Base-by-base conservation (phyloP, 2,329 filamentous ascomycete species). In the Drechmeria coniospora region DNA sequence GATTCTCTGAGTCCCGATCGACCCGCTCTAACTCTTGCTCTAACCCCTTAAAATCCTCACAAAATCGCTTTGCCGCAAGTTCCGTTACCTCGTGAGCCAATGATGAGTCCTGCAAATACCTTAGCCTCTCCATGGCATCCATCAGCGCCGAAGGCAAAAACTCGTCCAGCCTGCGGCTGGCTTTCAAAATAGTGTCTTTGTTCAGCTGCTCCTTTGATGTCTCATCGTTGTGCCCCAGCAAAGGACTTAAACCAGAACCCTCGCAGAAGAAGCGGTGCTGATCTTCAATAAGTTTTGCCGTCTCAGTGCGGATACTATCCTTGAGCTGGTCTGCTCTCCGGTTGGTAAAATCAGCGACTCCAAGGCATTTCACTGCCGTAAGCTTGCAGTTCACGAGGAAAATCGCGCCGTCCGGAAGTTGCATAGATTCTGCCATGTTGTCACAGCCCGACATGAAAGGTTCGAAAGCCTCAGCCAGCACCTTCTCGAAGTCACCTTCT, bases 371-470 rank as follows among this genome's bases (percentile, higher is more conserved):
- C 27, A 61, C 62, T 0, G 75, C 69, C 3, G 67, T 61, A 8
- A 74, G 50, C 4, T 76, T 52, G 51, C 77, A 87, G 46, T 90
- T 90, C 34, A 82, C 63, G 6, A 68, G 59, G 44, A 87, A 86
- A 6, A 87, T 71, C 18, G 72, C 67, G 25, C 63, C 63, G 7
- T 66, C 63, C 0, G 76, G 75, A 1, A 64, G 47, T 4, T 61
- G 52, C 24, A 90, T 58, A 12, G 60, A 57, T 33, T 63, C 66
- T 9, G 76, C 66, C 43, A 90, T 68, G 31, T 72, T 74, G 33
- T 76, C 67, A 44, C 79, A 83, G n/a, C 72, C 74, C 10, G 68
- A 61, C 24, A 95, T 57, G 52, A 90, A 94, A 0, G 90, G 87
- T 39, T 93, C 81, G 20, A 95, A 72, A 0, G 83, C 76, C 42